Base-by-base conservation (phyloP, 2,329 filamentous ascomycete genomes). In the Trichophyton schoenleinii region DNA sequence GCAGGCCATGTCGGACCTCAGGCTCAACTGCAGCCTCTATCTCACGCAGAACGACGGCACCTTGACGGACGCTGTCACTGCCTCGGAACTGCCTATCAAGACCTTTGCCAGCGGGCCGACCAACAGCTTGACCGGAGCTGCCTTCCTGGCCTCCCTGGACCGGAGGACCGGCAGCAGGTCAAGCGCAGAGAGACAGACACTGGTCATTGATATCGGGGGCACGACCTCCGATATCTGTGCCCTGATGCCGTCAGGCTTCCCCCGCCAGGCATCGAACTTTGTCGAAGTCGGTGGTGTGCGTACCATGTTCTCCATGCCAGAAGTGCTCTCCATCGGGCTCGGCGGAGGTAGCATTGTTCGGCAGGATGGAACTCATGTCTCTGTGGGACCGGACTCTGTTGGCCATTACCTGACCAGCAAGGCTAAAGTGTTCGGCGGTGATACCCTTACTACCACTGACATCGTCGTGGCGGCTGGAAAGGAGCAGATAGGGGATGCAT, bases 21-120 rank as follows among this genome's bases (percentile, higher is more conserved):
- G 77, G 0, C 69, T 84, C 0, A 66, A 68, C 0, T 84, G 82
- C 49, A 81, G 81, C 0, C 75, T 84, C 0, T 86, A 83, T 63
- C 74, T 87, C 44, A 84, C 83, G 0, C 80, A 85, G 65, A 87
- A 87, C 57, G 83, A 86, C 64, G 83, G 84, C 1, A 86, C 83
- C 0, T 74, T 87, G 2, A 71, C 84, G 5, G 78, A 80, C 4
- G 81, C 79, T 0, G 75, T 77, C 2, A 74, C 77, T 60, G 83
- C 83, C 1, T 78, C 81, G 0, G 72, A 76, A 15, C 71, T 84
- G 25, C 84, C 84, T 0, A 84, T 86, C 57, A 74, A 80, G 57
- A 85, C 82, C 0, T 86, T 87, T 65, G 82, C 81, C 0, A 83
- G 80, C 44, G 84, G 84, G 0, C 81, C 83, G 1, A 86, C 84